phyloP scores from a whole-genome alignment of 768 basidiomycete genomes.

The Leccinum uliginosum region DNA sequence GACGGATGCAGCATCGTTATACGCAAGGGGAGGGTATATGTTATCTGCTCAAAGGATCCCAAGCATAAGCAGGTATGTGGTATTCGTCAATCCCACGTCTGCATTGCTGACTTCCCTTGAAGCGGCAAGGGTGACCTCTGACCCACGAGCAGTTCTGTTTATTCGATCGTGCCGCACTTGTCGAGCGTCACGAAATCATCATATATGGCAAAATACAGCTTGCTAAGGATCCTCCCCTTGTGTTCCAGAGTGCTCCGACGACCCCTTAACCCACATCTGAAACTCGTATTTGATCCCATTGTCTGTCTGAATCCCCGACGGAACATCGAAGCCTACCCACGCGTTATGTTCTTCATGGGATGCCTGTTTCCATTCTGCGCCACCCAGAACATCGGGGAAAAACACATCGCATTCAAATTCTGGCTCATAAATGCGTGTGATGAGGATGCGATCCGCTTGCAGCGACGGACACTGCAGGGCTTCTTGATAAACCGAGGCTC shows the following conservation, averaged over 20 bases:
- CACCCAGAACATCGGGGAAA: conserved; percentile 67
- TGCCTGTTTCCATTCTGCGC: conserved; percentile 50
- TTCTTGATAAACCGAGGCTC: conserved; percentile 78
- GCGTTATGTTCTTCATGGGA: conserved; percentile 58
- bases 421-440: conserved; percentile 78
- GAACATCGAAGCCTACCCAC: conserved; percentile 82
- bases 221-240: not conserved
- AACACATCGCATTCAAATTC: conserved; percentile 85
- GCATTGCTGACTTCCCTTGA: conserved; percentile 15
- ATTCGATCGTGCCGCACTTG: not conserved
- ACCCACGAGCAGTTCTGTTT: not conserved
- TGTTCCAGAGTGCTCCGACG: conserved; percentile 12
- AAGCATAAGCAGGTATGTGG: conserved; percentile 90
- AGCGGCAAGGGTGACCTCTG: conserved; percentile 62
- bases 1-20: conserved; percentile 87
- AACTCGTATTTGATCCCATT: conserved; percentile 84
- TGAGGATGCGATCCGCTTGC: conserved; percentile 72
- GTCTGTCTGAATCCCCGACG: conserved; percentile 73
- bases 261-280: conserved; percentile 87
- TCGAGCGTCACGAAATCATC: not conserved
- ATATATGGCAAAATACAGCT: conserved; percentile 1
- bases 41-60: conserved; percentile 89
- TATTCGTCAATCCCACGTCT: not conserved
- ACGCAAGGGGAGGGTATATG: conserved; percentile 87
- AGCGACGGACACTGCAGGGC: conserved; percentile 44